These are phyloP conservation scores for Coniosporium tulheliwenetii DNA, from an alignment of 2,329 filamentous ascomycete genomes.

Conservation along the genomic window DNA sequence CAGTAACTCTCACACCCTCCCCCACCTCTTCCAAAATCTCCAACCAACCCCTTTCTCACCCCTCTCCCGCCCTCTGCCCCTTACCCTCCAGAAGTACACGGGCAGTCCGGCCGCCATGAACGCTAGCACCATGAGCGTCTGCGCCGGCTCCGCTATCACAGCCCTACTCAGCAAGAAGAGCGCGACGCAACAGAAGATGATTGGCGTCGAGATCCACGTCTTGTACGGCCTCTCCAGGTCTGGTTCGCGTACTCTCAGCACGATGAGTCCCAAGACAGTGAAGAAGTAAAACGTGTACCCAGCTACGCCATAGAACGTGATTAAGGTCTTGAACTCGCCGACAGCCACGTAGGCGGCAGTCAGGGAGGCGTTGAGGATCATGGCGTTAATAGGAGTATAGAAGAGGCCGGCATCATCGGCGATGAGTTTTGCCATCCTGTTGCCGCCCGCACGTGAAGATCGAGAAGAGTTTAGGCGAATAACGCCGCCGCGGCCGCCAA, in stretches of 20 bases:
- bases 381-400: conserved; percentile 86
- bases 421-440: conserved; percentile 43
- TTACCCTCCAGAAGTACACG: conserved; percentile 78
- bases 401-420: conserved; percentile 74
- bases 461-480: conserved; percentile 15
- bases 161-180: conserved; percentile 79
- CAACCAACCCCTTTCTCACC: conserved; percentile 13
- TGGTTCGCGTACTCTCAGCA: conserved; percentile 77
- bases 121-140: conserved; percentile 72
- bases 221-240: conserved; percentile 78
- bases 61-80: conserved; percentile 31
- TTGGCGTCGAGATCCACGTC: conserved; percentile 93
- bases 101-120: conserved; percentile 77
- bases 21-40: conserved; percentile 30
- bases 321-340: conserved; percentile 78
- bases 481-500: conserved; percentile 28
- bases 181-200: conserved; percentile 96
- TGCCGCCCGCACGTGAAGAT: conserved; percentile 13
- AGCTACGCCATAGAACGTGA: conserved; percentile 95
- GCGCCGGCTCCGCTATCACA: conserved; percentile 77
- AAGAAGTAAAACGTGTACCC: conserved; percentile 97
- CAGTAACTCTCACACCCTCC: conserved; percentile 5
- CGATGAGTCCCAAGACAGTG: conserved; percentile 82
- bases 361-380: conserved; percentile 62
- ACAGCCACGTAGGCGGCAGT: conserved; percentile 66